phyloP scores from a whole-genome alignment of 1,284 basidiomycete species.

The Phaffia rhodozyma region DNA sequence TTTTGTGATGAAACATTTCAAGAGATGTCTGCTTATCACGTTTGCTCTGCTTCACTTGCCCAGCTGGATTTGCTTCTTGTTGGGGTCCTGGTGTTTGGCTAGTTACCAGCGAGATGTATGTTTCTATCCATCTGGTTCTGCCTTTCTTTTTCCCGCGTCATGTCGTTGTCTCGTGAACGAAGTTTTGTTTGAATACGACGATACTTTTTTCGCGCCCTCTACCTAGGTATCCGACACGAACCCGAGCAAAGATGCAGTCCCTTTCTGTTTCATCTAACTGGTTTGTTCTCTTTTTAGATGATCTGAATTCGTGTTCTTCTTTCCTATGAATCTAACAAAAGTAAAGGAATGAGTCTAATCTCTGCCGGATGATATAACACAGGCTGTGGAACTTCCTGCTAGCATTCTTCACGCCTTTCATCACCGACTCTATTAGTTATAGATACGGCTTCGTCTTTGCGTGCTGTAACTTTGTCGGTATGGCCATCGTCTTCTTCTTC shows the following conservation, averaged over 20 bases:
- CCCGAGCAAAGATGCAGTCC: conserved; percentile 5
- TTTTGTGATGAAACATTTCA: no score
- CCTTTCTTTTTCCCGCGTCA: background rate
- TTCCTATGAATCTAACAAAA: no score
- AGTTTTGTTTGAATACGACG: background rate
- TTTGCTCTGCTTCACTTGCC: background rate
- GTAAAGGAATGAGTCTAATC: no score
- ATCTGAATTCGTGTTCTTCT: background rate
- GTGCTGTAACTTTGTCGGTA: conserved; percentile 3
- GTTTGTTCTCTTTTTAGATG: background rate
- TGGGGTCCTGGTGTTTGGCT: conserved; percentile 3
- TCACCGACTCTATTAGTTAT: conserved; percentile 10
- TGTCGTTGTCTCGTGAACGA: background rate
- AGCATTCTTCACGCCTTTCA: conserved; percentile 18
- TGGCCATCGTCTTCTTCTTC: conserved; percentile 12
- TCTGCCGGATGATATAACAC: background rate
- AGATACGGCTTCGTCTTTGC: conserved; percentile 11
- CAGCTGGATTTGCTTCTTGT: background rate
- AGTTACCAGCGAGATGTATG: background rate
- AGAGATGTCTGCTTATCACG: no score
- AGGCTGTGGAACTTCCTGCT: conserved; percentile 13
- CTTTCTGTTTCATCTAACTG: conserved; percentile 10
- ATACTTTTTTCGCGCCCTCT: background rate
- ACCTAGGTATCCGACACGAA: background rate
- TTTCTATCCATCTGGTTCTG: background rate